Percentiles rank a stretch among this genome's conserved stretches.
These are phyloP conservation scores for Xylariaceae sp. DNA, from an alignment of 2,329 filamentous ascomycete genomes.

Conservation along the genomic window DNA sequence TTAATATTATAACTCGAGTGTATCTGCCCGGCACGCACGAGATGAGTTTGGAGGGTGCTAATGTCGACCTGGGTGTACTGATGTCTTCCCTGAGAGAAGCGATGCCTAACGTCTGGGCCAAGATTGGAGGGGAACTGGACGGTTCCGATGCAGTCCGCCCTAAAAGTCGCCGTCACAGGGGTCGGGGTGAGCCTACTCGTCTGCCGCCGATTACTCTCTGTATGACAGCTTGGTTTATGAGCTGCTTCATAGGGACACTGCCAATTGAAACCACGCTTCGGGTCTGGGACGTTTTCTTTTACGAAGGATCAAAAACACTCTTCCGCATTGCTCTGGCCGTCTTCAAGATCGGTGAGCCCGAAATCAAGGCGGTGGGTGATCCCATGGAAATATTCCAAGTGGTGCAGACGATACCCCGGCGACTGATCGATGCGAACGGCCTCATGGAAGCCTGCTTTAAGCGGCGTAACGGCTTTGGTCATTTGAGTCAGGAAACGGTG, in stretches of 20 bases:
- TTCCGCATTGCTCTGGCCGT: constrained; percentile 89
- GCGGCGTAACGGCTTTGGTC: constrained; percentile 73
- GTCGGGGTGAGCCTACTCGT: constrained; percentile 42
- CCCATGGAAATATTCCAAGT: constrained; percentile 96
- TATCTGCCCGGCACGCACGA: constrained; percentile 92
- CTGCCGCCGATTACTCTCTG: constrained; percentile 88
- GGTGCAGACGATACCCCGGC: constrained; percentile 80
- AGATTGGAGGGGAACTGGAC: constrained; percentile 77
- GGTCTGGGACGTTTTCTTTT: constrained; percentile 95
- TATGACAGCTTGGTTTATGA: constrained; percentile 98
- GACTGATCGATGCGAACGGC: constrained; percentile 74
- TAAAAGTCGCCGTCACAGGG: constrained; percentile 35
- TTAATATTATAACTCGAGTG: constrained; percentile 84
- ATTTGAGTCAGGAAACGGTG: constrained; percentile 76
- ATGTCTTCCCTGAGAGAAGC: constrained; percentile 82
- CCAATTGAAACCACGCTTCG: constrained; percentile 88
- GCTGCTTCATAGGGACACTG: constrained; percentile 86
- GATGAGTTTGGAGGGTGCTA: constrained; percentile 82
- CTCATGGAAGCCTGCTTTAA: constrained; percentile 81
- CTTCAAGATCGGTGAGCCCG: constrained; percentile 80
- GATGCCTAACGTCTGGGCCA: constrained; percentile 79
- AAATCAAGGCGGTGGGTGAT: constrained; percentile 75
- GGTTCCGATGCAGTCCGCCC: constrained; percentile 33
- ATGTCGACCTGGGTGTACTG: constrained; percentile 88
- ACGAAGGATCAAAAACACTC: constrained; percentile 88